Evolutionary conservation across 1,284 basidiomycete genomes (phyloP), one percentile per base, ranked within the genome.

Genomic region (Laetiporus sulphureus): DNA sequence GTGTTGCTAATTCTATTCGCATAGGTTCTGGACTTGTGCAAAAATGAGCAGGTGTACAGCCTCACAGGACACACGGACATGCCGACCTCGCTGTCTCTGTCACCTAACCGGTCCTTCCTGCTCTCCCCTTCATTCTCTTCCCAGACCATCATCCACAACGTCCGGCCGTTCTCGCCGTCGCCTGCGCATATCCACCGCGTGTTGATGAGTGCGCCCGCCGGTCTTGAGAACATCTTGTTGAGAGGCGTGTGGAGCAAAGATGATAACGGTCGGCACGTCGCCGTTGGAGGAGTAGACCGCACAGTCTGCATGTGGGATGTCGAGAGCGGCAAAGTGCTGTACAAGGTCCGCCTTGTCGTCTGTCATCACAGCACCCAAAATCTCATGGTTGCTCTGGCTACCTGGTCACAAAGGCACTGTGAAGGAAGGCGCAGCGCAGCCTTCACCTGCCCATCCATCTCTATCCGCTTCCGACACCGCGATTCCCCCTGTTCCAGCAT

Each of bases 351-450:
- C 69, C 16, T n/a, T 45, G 24, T 34, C 38, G 46, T 36, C 40
- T 32, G 27, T 19, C 40, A 8, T 25, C 18, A n/a, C n/a, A n/a
- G n/a, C n/a, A n/a, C n/a, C n/a, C n/a, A n/a, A n/a, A n/a, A n/a
- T n/a, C n/a, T n/a, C n/a, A n/a, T n/a, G 44, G 36, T 42, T 46
- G 16, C 42, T 16, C 13, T 36, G 90, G 85, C 72, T 96, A 39
- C 91, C 92, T 29, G 92, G 92, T 11, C 92, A 96, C 63, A 94
- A 91, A 64, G 92, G 92, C 11, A 93, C 91, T 0, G 91, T 95
- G 6, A 91, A n/a, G n/a, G n/a, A n/a, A n/a, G n/a, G n/a, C n/a
- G n/a, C n/a, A n/a, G n/a, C n/a, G n/a, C n/a, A n/a, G n/a, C n/a
- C n/a, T n/a, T n/a, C n/a, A n/a, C n/a, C n/a, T n/a, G n/a, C n/a